phyloP scores from a whole-genome alignment of 2,329 filamentous ascomycete species.

The Colletotrichum sp. region DNA sequence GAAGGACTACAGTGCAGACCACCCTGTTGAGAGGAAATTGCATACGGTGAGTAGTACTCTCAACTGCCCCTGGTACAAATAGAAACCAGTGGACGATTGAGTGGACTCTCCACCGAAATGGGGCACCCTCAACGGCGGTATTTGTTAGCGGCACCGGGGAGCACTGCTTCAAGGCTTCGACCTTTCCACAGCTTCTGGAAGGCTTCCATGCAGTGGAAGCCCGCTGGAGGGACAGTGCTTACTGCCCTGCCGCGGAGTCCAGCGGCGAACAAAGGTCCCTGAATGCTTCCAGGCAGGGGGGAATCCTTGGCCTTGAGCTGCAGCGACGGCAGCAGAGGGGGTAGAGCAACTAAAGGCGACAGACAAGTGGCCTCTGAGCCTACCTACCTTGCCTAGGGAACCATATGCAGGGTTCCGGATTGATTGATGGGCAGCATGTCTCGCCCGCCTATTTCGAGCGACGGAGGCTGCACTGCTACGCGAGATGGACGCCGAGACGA shows the following conservation, averaged over 20 bases:
- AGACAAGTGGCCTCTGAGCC: not conserved
- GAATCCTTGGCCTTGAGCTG: not conserved
- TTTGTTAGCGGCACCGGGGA: not conserved
- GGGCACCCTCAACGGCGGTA: not conserved
- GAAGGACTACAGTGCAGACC: not conserved
- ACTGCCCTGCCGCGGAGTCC: not conserved
- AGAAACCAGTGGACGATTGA: not conserved
- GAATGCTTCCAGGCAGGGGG: not conserved
- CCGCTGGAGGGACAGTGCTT: conserved; percentile 3
- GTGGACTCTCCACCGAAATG: not conserved
- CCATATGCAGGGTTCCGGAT: conserved; percentile 2
- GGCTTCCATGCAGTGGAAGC: conserved; percentile 6
- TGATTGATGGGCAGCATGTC: conserved; percentile 9
- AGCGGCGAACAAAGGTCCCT: conserved; percentile 14
- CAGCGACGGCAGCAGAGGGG: not conserved
- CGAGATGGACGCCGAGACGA: conserved; percentile 5
- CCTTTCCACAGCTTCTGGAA: conserved; percentile 20
- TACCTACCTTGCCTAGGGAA: not conserved
- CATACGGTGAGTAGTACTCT: not conserved
- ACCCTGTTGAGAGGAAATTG: not conserved
- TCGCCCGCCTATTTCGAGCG: conserved; percentile 5
- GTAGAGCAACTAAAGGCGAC: not conserved
- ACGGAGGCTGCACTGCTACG: conserved; percentile 1
- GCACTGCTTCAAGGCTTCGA: conserved; percentile 3
- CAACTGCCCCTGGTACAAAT: not conserved